phyloP scores from a whole-genome alignment of 768 basidiomycete genomes.

The Coprinellus aureogranulatus region DNA sequence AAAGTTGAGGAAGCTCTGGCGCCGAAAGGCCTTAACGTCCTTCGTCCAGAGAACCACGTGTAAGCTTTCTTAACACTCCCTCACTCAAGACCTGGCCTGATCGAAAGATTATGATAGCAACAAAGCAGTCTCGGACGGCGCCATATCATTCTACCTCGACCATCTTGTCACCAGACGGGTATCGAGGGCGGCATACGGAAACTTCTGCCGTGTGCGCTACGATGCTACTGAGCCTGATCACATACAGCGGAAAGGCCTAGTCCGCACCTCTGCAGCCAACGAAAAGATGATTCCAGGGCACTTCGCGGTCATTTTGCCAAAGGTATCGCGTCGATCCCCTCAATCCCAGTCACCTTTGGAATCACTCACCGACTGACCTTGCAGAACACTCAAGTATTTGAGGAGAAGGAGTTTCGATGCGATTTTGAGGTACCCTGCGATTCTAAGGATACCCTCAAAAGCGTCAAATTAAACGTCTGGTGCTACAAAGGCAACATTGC shows the following conservation, averaged over 20 bases:
- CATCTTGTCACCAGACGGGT: slow-evolving; percentile 9
- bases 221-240: slow-evolving; percentile 40
- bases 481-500: slow-evolving; percentile 13
- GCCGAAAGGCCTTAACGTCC: slow-evolving; percentile 5
- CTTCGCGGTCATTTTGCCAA: slow-evolving; percentile 10
- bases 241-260: neutral
- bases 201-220: slow-evolving; percentile 35
- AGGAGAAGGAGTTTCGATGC: slow-evolving; percentile 19
- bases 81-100: no score
- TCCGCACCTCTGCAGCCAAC: slow-evolving; percentile 5
- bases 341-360: slow-evolving; percentile 43
- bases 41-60: slow-evolving; percentile 15
- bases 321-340: slow-evolving; percentile 19
- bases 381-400: slow-evolving; percentile 20
- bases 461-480: slow-evolving; percentile 14
- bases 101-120: no score
- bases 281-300: slow-evolving; percentile 6
- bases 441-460: slow-evolving; percentile 9
- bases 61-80: neutral
- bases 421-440: slow-evolving; percentile 12
- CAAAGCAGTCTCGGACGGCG: slow-evolving; percentile 12
- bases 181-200: slow-evolving; percentile 14
- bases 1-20: slow-evolving; percentile 25
- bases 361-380: slow-evolving; percentile 38
- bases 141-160: slow-evolving; percentile 13